These are phyloP conservation scores for Suhomyces kilbournensis DNA, from an alignment of 805 yeast genomes.

Conservation along the genomic window DNA sequence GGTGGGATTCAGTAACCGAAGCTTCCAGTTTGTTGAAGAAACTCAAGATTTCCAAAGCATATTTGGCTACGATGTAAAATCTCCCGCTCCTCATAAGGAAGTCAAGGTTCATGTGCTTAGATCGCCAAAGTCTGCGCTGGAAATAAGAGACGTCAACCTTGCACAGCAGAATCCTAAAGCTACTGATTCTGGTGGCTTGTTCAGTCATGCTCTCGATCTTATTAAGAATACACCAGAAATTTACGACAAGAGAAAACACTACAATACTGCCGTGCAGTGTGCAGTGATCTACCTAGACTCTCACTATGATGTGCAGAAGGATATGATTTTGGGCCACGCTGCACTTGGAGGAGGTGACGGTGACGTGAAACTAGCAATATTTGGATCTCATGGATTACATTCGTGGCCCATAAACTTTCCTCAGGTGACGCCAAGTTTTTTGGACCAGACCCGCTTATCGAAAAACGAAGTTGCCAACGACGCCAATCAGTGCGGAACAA, in stretches of 20 bases:
- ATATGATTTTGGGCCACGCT: conserved; percentile 79
- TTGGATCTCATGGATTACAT: conserved; percentile 89
- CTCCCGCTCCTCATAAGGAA: conserved; percentile 52
- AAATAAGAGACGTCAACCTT: conserved; percentile 70
- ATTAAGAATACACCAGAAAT: conserved; percentile 38
- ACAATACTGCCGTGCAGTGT: conserved; percentile 62
- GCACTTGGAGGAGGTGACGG: conserved; percentile 89
- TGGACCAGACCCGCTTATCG: conserved; percentile 66
- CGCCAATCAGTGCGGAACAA: conserved; percentile 73
- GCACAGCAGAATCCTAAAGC: conserved; percentile 88
- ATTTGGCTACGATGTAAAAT: conserved; percentile 42
- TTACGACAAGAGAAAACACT: conserved; percentile 40
- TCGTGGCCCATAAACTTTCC: conserved; percentile 90
- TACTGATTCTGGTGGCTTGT: conserved; percentile 69
- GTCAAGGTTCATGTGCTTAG: conserved; percentile 78
- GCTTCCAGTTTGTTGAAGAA: conserved; percentile 71
- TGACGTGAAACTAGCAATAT: conserved; percentile 74
- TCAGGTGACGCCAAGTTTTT: conserved; percentile 61
- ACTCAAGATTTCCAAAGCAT: conserved; percentile 25
- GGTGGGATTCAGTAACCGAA: conserved; percentile 73
- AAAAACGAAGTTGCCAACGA: conserved; percentile 85
- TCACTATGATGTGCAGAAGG: conserved; percentile 65
- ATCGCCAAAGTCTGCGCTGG: conserved; percentile 61
- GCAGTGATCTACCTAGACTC: conserved; percentile 85
- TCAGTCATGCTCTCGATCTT: conserved; percentile 76